phyloP scores from a whole-genome alignment of 257 asterid genomes.

The Solanum clarkiae region DNA sequence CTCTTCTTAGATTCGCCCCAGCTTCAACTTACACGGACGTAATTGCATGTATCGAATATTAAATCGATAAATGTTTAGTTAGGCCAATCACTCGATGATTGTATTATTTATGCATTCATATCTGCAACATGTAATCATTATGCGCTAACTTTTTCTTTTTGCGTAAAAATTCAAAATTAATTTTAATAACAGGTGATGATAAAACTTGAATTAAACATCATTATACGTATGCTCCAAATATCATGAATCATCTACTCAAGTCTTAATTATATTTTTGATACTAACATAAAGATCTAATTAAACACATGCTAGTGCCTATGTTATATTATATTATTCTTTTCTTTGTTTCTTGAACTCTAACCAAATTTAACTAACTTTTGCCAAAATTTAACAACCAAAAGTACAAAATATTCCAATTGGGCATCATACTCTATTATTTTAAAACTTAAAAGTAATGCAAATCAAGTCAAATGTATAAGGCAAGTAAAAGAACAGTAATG shows the following conservation, averaged over 20 bases:
- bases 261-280: neutral
- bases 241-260: neutral
- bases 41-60: neutral
- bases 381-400: neutral
- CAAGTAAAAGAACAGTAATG: neutral
- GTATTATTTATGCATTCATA: neutral
- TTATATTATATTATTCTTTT: neutral
- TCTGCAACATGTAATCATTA: neutral
- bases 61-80: neutral
- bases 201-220: too few relatives aligned
- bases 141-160: neutral
- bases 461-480: neutral
- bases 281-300: neutral
- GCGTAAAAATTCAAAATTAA: too few relatives aligned
- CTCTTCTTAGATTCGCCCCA: too few relatives aligned
- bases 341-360: neutral
- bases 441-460: neutral
- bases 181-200: neutral
- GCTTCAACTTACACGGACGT: neutral
- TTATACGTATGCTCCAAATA: neutral
- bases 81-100: too few relatives aligned
- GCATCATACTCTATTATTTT: neutral
- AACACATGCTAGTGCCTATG: neutral
- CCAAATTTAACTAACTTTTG: neutral
- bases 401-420: neutral